Base-by-base conservation (phyloP, 75 land plant genomes). In the Picea glauca region DNA sequence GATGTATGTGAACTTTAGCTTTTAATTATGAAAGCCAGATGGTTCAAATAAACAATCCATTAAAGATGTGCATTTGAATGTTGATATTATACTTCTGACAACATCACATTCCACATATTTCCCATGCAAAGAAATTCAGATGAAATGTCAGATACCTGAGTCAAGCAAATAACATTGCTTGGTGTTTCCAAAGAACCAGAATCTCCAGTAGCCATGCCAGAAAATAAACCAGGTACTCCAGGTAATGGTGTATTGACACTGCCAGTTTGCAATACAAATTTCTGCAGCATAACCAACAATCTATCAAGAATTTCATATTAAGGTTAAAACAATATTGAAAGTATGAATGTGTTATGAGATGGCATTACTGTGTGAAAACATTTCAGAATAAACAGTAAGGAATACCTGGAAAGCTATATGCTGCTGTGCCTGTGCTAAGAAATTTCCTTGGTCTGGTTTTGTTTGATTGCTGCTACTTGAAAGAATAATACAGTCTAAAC, bases 351-450 rank as follows among this genome's bases (percentile, higher is more conserved):
- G 7, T 13, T 21, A 38, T 30, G 23, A 67, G 9, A 77, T 60
- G 60, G 61, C 14, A 13, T 20, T 15, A 33, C 17, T 76, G 23
- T 26, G 2, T 26, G 7, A 32, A 40, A 21, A n/a, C 20, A 33
- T 67, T 5, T 33, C 13, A 20, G 14, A 35, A 76, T 15, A 15
- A 61, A 20, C 8, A 2, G 3, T 32, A 7, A 60, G n/a, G 50
- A 31, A 46, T 23, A 35, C 83, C 91, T 95, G 98, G n/a, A 91
- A 68, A 4, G 96, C 96, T 68, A 95, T 91, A 35, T 95, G 98
- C 74, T 95, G 96, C 75, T 95, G 98, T 30, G 93, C 98, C 78
- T 95, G 96, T 3, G 79, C 84, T 75, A 95, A 72, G 11, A 95
- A 83, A 64, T 72, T 84, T 43, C 87, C 91, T 64, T 93, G 95